Evolutionary conservation across 1,139 yeast genomes (phyloP), one percentile per base, ranked within the genome.

Genomic region (Candida sp.): DNA sequence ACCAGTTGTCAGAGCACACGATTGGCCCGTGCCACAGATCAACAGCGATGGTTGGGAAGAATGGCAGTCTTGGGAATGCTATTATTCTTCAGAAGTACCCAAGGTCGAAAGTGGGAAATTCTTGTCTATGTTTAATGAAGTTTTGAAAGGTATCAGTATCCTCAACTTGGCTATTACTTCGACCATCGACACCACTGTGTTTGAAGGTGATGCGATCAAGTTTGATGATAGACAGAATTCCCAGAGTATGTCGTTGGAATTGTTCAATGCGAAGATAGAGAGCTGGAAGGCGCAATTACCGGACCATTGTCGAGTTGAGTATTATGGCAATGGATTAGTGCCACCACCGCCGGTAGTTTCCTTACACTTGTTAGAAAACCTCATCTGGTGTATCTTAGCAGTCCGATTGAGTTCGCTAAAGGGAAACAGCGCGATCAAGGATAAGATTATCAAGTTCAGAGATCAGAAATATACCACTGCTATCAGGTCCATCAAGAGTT

Each of bases 21-120:
- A 65, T 53, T 65, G 69, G 69, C 67, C 66, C 9, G 56, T 59
- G 5, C 68, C 68, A 2, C 50, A 47, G 8, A 54, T 64, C 11
- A 54, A 57, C 38, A 58, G 53, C 26, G 66, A 63, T 40, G 66
- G 65, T 2, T 64, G 68, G 68, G 69, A 65, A 50, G 68, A 63
- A 54, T 64, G 67, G 67, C 67, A 61, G 42, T 47, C 61, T 3
- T 63, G 67, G 68, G 54, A 52, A 35, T 54, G 60, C 9, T 53
- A 52, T 44, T 57, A 57, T 46, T 42, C 56, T 0, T 52, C 58
- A 1, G 54, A 58, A 11, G 33, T 49, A 1, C 44, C 62, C 3
- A 53, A 54, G 23, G 44, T 63, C 30, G 62, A 59, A n/a, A 57
- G 62, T 46, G 67, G 66, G 5, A 51, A 63, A 38, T 60, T 60